A percentile compares a stretch with the other conserved stretches of the same genome.
Evolutionary conservation across 2,329 filamentous ascomycete genomes (phyloP).

Genomic region (Neonectria faginata): DNA sequence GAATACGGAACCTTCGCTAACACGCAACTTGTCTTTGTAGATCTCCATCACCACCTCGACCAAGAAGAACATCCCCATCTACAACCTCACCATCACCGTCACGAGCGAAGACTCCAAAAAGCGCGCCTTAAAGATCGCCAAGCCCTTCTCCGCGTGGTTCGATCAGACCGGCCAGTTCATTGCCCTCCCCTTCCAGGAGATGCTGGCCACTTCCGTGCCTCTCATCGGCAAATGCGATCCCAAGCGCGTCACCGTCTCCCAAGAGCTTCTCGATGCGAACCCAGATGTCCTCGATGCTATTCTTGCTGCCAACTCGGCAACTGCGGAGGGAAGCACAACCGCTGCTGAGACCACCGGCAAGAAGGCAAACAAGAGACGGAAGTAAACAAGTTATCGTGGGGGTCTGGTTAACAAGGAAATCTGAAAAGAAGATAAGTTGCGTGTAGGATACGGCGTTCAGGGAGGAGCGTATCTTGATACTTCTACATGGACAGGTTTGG

Average conservation of each 20-base stretch:
- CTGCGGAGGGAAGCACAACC: slow-evolving; percentile 46
- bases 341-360: slow-evolving; percentile 52
- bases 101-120: slow-evolving; percentile 53
- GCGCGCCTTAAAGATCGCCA: slow-evolving; percentile 65
- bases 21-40: slow-evolving; percentile 56
- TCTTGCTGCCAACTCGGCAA: slow-evolving; percentile 51
- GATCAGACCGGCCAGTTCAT: slow-evolving; percentile 79
- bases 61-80: slow-evolving; percentile 84
- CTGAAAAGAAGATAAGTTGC: slow-evolving; percentile 21
- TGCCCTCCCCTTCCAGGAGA: slow-evolving; percentile 80
- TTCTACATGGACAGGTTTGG: slow-evolving; percentile 12
- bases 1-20: slow-evolving; percentile 27
- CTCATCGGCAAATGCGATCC: slow-evolving; percentile 75
- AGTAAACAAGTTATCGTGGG: slow-evolving; percentile 43
- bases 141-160: slow-evolving; percentile 81
- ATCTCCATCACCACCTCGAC: slow-evolving; percentile 78
- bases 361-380: slow-evolving; percentile 61
- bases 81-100: slow-evolving; percentile 77
- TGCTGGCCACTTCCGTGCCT: slow-evolving; percentile 76
- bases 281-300: slow-evolving; percentile 63
- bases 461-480: slow-evolving; percentile 30
- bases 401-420: background rate
- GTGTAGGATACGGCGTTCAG: slow-evolving; percentile 36
- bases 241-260: slow-evolving; percentile 60
- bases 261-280: slow-evolving; percentile 54